A percentile compares a stretch with the other conserved stretches of the same genome.
Conservation (phyloP, 148 eudicot genomes). For the Rhododendron simsii region DNA sequence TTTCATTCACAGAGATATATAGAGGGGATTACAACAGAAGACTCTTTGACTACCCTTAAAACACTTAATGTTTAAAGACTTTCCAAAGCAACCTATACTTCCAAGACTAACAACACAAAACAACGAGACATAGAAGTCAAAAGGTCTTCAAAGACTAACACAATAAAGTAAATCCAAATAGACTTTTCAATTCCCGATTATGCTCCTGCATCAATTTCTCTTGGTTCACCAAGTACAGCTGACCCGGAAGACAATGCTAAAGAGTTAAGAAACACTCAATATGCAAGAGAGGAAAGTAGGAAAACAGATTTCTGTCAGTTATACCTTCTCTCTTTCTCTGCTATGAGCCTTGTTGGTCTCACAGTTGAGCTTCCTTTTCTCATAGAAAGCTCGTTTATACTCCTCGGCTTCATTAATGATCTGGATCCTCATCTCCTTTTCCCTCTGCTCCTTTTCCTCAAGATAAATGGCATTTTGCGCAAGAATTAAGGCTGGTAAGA, state of each 20-base stretch:
- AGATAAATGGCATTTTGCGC: conserved; percentile 66
- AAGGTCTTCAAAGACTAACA: too few species aligned
- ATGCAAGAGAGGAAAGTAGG: background rate
- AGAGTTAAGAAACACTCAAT: background rate
- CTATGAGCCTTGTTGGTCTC: conserved; percentile 51
- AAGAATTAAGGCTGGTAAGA: background rate
- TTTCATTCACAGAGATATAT: too few species aligned
- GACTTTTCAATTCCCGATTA: too few species aligned
- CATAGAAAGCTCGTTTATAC: conserved; percentile 55
- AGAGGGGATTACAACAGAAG: too few species aligned
- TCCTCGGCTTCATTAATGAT: conserved; percentile 75
- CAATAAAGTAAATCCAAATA: too few species aligned
- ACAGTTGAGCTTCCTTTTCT: conserved; percentile 52
- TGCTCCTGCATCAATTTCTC: too few species aligned
- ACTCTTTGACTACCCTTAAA: too few species aligned
- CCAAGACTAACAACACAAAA: too few species aligned
- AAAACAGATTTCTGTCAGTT: background rate
- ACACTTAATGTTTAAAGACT: too few species aligned
- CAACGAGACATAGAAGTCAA: too few species aligned
- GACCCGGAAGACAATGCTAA: background rate
- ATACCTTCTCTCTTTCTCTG: conserved; percentile 83
- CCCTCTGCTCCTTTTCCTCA: conserved; percentile 71
- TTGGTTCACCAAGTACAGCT: conserved; percentile 44
- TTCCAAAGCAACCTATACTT: too few species aligned
- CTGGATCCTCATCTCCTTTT: conserved; percentile 67